A percentile compares a stretch with the other conserved stretches of the same genome.
Evolutionary conservation across 768 basidiomycete genomes (phyloP).

Genomic region (Heimioporus sp.): DNA sequence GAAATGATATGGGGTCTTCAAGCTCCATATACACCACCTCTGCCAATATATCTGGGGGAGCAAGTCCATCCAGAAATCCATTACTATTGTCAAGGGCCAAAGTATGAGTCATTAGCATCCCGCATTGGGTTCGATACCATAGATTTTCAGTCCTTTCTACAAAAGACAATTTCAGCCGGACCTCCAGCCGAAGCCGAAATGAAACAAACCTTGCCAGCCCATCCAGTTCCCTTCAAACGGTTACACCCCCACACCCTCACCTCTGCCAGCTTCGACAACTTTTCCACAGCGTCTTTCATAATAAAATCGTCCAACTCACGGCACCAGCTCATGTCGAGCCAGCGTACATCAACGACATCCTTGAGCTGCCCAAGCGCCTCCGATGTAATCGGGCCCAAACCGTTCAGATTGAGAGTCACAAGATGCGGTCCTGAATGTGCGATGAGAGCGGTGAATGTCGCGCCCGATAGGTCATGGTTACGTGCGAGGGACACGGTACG

Average conservation of each 20-base stretch:
- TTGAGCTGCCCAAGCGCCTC: slow-evolving; percentile 42
- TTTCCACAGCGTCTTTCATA: slow-evolving; percentile 63
- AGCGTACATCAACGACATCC: slow-evolving; percentile 43
- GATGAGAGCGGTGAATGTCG: slow-evolving; percentile 62
- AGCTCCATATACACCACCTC: too few relatives aligned
- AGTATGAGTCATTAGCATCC: slow-evolving; percentile 1
- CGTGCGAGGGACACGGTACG: slow-evolving; percentile 58
- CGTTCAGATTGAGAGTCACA: slow-evolving; percentile 67
- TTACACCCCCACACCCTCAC: slow-evolving; percentile 59
- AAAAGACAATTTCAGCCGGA: background rate
- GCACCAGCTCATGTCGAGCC: slow-evolving; percentile 84
- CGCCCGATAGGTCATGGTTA: slow-evolving; percentile 50
- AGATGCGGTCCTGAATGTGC: slow-evolving; percentile 63
- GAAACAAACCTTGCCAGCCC: slow-evolving; percentile 40
- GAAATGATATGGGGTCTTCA: too few relatives aligned
- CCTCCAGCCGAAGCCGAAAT: background rate
- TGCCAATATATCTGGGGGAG: background rate
- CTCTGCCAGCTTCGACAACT: slow-evolving; percentile 38
- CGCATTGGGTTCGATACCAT: slow-evolving; percentile 41
- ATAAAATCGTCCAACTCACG: slow-evolving; percentile 80
- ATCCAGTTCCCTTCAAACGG: slow-evolving; percentile 43
- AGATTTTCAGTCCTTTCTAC: slow-evolving; percentile 27
- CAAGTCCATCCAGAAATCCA: background rate
- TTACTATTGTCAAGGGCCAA: background rate
- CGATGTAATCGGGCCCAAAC: slow-evolving; percentile 62